These are phyloP conservation scores for Aspergillus wentii DNA, from an alignment of 495 filamentous ascomycete genomes.

Conservation along the genomic window DNA sequence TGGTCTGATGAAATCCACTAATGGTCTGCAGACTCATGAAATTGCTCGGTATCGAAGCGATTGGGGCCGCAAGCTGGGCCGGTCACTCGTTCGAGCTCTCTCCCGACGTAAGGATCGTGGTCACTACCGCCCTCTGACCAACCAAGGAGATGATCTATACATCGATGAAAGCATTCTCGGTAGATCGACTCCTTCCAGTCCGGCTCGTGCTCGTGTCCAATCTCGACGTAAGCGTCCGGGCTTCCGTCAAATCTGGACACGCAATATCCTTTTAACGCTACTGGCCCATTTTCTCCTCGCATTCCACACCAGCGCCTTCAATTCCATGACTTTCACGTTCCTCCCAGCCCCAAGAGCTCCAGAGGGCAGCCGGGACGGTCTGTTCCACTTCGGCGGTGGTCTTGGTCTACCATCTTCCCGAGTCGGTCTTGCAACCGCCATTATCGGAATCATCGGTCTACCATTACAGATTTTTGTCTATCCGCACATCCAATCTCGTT, in stretches of 20 bases:
- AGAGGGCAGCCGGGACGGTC: slow-evolving; percentile 35
- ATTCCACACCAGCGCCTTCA: slow-evolving; percentile 73
- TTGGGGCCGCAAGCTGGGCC: slow-evolving; percentile 44
- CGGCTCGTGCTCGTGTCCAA: slow-evolving; percentile 12
- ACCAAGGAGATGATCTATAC: slow-evolving; percentile 23
- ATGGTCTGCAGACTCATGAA: slow-evolving; percentile 41
- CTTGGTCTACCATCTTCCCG: slow-evolving; percentile 62
- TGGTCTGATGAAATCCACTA: slow-evolving; percentile 9
- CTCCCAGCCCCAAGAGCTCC: slow-evolving; percentile 59
- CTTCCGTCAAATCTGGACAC: slow-evolving; percentile 58
- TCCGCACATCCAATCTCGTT: slow-evolving; percentile 50
- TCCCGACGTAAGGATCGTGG: slow-evolving; percentile 14
- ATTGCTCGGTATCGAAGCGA: slow-evolving; percentile 39
- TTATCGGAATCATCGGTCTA: slow-evolving; percentile 67
- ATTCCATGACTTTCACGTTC: slow-evolving; percentile 68
- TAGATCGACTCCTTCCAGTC: slow-evolving; percentile 25
- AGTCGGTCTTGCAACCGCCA: slow-evolving; percentile 64
- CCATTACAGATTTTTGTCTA: slow-evolving; percentile 67
- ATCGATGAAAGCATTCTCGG: slow-evolving; percentile 22
- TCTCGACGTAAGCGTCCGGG: slow-evolving; percentile 31
- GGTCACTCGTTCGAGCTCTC: slow-evolving; percentile 31
- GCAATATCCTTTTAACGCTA: slow-evolving; percentile 56
- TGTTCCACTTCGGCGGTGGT: slow-evolving; percentile 67
- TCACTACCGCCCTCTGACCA: slow-evolving; percentile 25
- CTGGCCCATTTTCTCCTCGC: slow-evolving; percentile 61